These are phyloP conservation scores for Furcasterigmium furcatum DNA, from an alignment of 2,329 filamentous ascomycete species.

Conservation along the genomic window DNA sequence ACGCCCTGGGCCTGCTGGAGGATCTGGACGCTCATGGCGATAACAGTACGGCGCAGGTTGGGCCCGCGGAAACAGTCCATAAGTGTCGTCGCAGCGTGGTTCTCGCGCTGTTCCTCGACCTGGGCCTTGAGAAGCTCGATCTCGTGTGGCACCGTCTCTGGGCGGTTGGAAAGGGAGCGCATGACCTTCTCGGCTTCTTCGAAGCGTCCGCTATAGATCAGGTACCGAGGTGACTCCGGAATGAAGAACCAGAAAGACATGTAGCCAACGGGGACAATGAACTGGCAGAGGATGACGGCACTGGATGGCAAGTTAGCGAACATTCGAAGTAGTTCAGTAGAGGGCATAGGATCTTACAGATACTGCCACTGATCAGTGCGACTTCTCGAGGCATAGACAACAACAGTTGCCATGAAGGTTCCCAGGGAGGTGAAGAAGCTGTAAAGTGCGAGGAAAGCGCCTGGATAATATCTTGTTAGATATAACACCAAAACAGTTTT, in stretches of 20 bases:
- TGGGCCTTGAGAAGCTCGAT: conserved; percentile 3
- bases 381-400: not conserved
- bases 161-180: conserved; percentile 1
- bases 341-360: not conserved
- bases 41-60: conserved; percentile 14
- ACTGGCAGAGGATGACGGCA: conserved; percentile 1
- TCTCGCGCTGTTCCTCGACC: conserved; percentile 10
- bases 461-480: too few relatives aligned
- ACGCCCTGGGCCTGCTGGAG: conserved; percentile 16
- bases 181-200: conserved; percentile 5
- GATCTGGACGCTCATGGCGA: conserved; percentile 14
- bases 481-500: too few relatives aligned
- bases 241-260: conserved; percentile 3
- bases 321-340: not conserved
- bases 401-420: conserved; percentile 1
- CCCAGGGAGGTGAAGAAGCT: conserved; percentile 6
- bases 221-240: conserved; percentile 5
- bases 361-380: conserved; percentile 3
- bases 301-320: not conserved
- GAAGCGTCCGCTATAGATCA: conserved; percentile 5
- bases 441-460: conserved; percentile 2
- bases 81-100: conserved; percentile 10
- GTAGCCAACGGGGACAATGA: conserved; percentile 4
- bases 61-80: conserved; percentile 12
- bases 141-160: conserved; percentile 2